Base-by-base conservation (phyloP, 805 yeast species). In the Clavispora asparagi region DNA sequence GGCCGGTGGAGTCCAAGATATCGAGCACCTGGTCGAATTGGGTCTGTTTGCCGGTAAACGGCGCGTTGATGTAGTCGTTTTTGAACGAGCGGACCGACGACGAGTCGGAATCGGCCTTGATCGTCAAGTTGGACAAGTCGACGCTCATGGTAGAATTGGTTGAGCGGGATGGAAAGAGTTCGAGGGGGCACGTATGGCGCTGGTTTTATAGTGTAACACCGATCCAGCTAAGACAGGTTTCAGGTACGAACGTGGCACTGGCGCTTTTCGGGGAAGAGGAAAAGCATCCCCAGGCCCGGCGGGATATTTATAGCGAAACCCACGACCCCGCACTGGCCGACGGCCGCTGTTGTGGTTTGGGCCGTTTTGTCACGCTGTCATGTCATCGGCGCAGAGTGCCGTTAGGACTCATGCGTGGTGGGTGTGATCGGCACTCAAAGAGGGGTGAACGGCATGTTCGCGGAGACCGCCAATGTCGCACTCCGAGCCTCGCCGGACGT, bases 11-110 rank as follows among this genome's bases (percentile, higher is more conserved):
- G 62, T 89, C 96, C 46, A 92, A 70, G 36, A 81, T 74, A 61
- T 89, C 95, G 66, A 89, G 79, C 39, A 92, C 97, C 50, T 76
- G 75, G 54, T 82, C 90, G 64, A 83, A 78, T 65, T 94, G 98
- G 41, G 78, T 75, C 60, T 82, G 85, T 63, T 87, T 89, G 31
- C 91, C 96, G 23, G 81, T 77, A 61, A 89, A 92, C 6, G 86
- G 84, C 44, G 82, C 73, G 43, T 85, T 78, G 51, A 81, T 80
- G 73, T 90, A 92, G 52, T 90, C 97, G 17, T 66, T 70, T 48
- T 65, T 67, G 46, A 61, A 48, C 47, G 65, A 60, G 27, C 60
- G 54, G 16, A 60, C 57, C 12, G 71, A 65, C 14, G 68, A 59
- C 12, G 65, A 52, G 42, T 64, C 65, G 30, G 71, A 67, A 19